Evolutionary conservation across 768 basidiomycete species (phyloP).

Genomic region (Boletellus ananiceps): DNA sequence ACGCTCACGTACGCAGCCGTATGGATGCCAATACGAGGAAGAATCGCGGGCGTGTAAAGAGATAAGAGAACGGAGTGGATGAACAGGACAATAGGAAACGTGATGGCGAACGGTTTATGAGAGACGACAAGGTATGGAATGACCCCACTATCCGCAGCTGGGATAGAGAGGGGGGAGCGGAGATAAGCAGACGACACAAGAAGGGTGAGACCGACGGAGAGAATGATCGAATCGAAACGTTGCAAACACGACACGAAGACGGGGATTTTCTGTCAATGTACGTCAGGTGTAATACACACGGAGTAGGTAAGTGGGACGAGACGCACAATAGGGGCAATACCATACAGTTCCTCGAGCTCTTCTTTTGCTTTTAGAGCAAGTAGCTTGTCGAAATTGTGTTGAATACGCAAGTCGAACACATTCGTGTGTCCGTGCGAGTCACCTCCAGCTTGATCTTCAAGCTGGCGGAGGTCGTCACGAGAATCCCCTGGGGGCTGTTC

Average conservation of each 20-base stretch:
- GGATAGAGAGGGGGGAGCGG: conserved; percentile 44
- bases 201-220: conserved; percentile 59
- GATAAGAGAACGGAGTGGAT: conserved; percentile 54
- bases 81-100: conserved; percentile 40
- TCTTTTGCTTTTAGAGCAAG: conserved; percentile 60
- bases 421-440: background rate
- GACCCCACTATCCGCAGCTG: conserved; percentile 13
- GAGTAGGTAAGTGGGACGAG: background rate
- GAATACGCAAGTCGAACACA: conserved; percentile 41
- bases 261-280: conserved; percentile 55
- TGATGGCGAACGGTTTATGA: conserved; percentile 37
- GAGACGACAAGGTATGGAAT: conserved; percentile 19
- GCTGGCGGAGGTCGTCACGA: conserved; percentile 15
- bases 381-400: conserved; percentile 64
- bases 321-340: conserved; percentile 74
- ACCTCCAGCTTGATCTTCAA: conserved; percentile 17
- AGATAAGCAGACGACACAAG: conserved; percentile 56
- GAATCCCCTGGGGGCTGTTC: conserved; percentile 11
- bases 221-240: conserved; percentile 66
- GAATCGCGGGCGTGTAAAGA: conserved; percentile 61
- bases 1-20: conserved; percentile 68
- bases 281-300: conserved; percentile 2
- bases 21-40: conserved; percentile 73
- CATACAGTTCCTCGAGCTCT: conserved; percentile 77
- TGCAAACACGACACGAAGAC: conserved; percentile 76